Base-by-base conservation (phyloP, 768 basidiomycete genomes). In the Rhizopogon vesiculosus region DNA sequence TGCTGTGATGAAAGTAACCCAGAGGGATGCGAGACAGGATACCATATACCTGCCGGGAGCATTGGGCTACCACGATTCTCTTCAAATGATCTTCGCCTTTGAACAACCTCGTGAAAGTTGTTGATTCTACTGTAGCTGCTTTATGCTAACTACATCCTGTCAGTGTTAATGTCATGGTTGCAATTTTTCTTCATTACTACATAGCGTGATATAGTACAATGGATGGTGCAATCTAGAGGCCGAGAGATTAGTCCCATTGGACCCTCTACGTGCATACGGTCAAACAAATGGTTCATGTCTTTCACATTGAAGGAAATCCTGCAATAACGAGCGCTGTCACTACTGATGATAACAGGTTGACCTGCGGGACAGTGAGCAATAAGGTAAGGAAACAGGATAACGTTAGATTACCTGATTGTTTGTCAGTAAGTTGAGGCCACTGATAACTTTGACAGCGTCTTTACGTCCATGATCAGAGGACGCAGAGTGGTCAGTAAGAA, bases 331-430 rank as follows among this genome's bases (percentile, higher is more conserved):
- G 39, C 2, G 72, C 74, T 1, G 77, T 74, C 6, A 68, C 45
- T n/a, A 69, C 62, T 8, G 76, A 75, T 3, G 78, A 79, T 1
- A 80, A 29, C 5, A 78, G 56, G 60, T 81, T 81, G 57, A 81
- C 74, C 72, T 78, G 43, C 7, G 16, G 35, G 15, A 49, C 15
- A 22, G 15, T 46, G 4, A 46, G 12, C 5, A 10, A 29, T 18
- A 44, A 44, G 25, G 42, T 18, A 31, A 16, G 22, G 12, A 19
- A 41, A 22, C 0, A 39, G 9, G 3, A 38, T 65, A 42, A n/a
- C 45, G 40, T 28, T 43, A 50, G 10, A 35, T 41, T 65, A 87
- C 91, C 73, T 92, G 89, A 61, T 90, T 93, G 63, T 96, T 96
- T n/a, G 82, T 84, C 55, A 96, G 74, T 15, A 93, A 45, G 56